phyloP scores from a whole-genome alignment of 2,329 filamentous ascomycete species.

The Madurella mycetomatis region DNA sequence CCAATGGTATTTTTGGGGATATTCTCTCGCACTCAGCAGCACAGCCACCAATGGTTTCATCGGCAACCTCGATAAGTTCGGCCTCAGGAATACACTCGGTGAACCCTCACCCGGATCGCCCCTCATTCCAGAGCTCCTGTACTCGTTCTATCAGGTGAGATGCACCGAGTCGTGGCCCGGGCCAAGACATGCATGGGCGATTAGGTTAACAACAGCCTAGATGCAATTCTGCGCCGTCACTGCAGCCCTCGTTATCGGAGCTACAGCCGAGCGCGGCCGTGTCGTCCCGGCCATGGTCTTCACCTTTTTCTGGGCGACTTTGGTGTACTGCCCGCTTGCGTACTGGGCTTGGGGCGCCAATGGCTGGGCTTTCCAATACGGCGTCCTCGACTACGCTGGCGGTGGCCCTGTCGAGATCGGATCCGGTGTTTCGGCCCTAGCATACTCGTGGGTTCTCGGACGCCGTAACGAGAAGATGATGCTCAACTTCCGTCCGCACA shows the following conservation, averaged over 20 bases:
- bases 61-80: slow-evolving; percentile 84
- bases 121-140: slow-evolving; percentile 82
- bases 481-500: slow-evolving; percentile 98
- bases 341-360: slow-evolving; percentile 97
- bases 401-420: slow-evolving; percentile 96
- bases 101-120: slow-evolving; percentile 83
- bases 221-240: slow-evolving; percentile 98
- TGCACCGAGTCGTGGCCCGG: not conserved
- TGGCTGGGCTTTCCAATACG: slow-evolving; percentile 87
- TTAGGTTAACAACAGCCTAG: slow-evolving; percentile 39
- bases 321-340: slow-evolving; percentile 94
- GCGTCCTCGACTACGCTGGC: slow-evolving; percentile 92
- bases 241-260: slow-evolving; percentile 83
- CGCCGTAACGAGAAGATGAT: slow-evolving; percentile 99
- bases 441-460: slow-evolving; percentile 93
- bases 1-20: slow-evolving; percentile 99
- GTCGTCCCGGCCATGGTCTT: slow-evolving; percentile 93
- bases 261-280: slow-evolving; percentile 89
- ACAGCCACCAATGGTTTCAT: slow-evolving; percentile 85
- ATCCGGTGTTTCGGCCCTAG: slow-evolving; percentile 86
- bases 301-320: slow-evolving; percentile 90
- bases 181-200: not conserved
- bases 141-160: slow-evolving; percentile 84
- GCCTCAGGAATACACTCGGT: slow-evolving; percentile 77
- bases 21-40: slow-evolving; percentile 85